Evolutionary conservation across 805 yeast genomes (phyloP).

Genomic region (Saturnispora diversa): DNA sequence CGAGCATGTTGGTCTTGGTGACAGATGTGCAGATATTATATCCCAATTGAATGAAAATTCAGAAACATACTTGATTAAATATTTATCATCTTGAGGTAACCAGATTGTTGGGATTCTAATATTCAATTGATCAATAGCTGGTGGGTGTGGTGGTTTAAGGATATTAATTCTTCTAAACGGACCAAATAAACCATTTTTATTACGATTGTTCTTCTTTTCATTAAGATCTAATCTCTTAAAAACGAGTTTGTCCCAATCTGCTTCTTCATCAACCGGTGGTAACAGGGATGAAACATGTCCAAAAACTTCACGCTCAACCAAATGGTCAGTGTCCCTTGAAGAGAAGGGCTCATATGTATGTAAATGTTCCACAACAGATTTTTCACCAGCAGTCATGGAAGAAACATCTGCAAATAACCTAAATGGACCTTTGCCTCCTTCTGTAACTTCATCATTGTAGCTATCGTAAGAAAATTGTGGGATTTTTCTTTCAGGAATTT

Average conservation of each 20-base stretch:
- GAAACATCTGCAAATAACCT: slow-evolving; percentile 36
- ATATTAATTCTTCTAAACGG: slow-evolving; percentile 50
- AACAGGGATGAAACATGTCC: slow-evolving; percentile 61
- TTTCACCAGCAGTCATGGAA: slow-evolving; percentile 39
- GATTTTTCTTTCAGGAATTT: slow-evolving; percentile 23
- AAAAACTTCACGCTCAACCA: slow-evolving; percentile 24
- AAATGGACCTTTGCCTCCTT: slow-evolving; percentile 32
- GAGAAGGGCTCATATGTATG: slow-evolving; percentile 43
- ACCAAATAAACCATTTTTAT: slow-evolving; percentile 50
- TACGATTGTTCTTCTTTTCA: slow-evolving; percentile 33
- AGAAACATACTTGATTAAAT: slow-evolving; percentile 69
- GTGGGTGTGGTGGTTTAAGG: slow-evolving; percentile 87
- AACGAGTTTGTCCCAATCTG: slow-evolving; percentile 49
- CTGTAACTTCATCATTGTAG: slow-evolving; percentile 9
- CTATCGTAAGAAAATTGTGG: slow-evolving; percentile 30
- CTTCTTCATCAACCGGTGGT: slow-evolving; percentile 56
- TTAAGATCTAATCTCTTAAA: slow-evolving; percentile 41
- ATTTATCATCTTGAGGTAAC: slow-evolving; percentile 90
- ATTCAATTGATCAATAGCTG: slow-evolving; percentile 70
- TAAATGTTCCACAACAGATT: slow-evolving; percentile 39
- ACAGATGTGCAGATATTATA: slow-evolving; percentile 73
- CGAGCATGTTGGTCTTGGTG: slow-evolving; percentile 55
- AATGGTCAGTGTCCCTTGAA: slow-evolving; percentile 27
- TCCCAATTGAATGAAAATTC: slow-evolving; percentile 92
- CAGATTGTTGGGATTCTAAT: slow-evolving; percentile 88